A percentile compares a stretch with the other conserved stretches of the same genome.
These are phyloP conservation scores for Cladosporium oxysporum DNA, from an alignment of 2,329 filamentous ascomycete species.

Conservation along the genomic window DNA sequence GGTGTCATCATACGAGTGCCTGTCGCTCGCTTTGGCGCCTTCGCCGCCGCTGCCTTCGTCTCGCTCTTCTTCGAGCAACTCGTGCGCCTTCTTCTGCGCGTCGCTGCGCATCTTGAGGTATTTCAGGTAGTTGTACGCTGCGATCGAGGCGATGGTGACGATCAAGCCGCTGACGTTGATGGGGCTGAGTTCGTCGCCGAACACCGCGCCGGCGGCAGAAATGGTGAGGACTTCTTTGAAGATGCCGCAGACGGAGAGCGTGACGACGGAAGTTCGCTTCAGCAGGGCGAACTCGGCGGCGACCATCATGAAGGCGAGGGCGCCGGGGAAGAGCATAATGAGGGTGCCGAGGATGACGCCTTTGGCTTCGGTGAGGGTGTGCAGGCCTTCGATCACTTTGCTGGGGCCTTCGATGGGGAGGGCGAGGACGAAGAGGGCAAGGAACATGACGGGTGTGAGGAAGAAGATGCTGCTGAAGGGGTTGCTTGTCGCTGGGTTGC, in stretches of 20 bases:
- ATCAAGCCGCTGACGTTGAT: constrained; percentile 85
- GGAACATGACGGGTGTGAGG: constrained; percentile 95
- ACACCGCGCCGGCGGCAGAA: constrained; percentile 80
- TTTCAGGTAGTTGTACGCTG: constrained; percentile 92
- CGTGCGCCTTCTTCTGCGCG: constrained; percentile 53
- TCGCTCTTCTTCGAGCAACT: constrained; percentile 12
- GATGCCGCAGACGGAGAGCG: constrained; percentile 92
- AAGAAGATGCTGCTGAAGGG: constrained; percentile 97
- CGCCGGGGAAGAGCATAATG: constrained; percentile 85
- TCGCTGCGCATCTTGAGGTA: constrained; percentile 84
- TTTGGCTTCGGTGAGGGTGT: constrained; percentile 64
- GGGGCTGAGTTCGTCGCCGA: constrained; percentile 81
- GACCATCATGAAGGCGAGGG: constrained; percentile 95
- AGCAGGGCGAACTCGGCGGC: constrained; percentile 92
- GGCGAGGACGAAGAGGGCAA: constrained; percentile 76
- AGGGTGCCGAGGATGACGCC: constrained; percentile 66
- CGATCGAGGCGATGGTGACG: constrained; percentile 86
- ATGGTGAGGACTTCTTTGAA: constrained; percentile 99
- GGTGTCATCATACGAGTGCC: constrained; percentile 24
- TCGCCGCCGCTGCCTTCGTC: constrained; percentile 14
- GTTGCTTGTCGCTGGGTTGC: constrained; percentile 92
- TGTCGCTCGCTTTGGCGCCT: constrained; percentile 19
- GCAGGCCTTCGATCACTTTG: constrained; percentile 67
- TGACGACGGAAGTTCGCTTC: constrained; percentile 93
- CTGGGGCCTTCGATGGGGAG: constrained; percentile 80